phyloP scores from a whole-genome alignment of 2,329 filamentous ascomycete genomes.

The Colletotrichum tamarilloi region DNA sequence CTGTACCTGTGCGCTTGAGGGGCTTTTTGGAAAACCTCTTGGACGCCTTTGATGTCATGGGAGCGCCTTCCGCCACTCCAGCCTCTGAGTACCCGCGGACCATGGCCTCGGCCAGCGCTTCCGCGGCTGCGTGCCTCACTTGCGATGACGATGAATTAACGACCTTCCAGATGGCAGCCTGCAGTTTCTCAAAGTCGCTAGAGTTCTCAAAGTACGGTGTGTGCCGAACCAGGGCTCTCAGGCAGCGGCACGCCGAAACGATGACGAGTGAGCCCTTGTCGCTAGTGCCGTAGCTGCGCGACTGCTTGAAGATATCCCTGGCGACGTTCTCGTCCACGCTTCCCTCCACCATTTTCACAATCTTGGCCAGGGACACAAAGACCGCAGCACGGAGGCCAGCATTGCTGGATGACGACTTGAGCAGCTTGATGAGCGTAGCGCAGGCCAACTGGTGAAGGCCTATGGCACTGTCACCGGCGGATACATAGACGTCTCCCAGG shows the following conservation, averaged over 20 bases:
- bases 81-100: slow-evolving; percentile 82
- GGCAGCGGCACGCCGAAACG: slow-evolving; percentile 80
- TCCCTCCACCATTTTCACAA: slow-evolving; percentile 78
- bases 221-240: slow-evolving; percentile 77
- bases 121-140: slow-evolving; percentile 87
- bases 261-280: slow-evolving; percentile 90
- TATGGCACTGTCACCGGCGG: slow-evolving; percentile 94
- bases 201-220: slow-evolving; percentile 89
- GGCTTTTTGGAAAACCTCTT: slow-evolving; percentile 76
- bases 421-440: slow-evolving; percentile 77
- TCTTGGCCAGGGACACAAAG: slow-evolving; percentile 79
- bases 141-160: slow-evolving; percentile 81
- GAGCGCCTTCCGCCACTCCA: slow-evolving; percentile 54
- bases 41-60: slow-evolving; percentile 63
- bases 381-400: slow-evolving; percentile 84
- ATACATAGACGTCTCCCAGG: slow-evolving; percentile 87
- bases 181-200: slow-evolving; percentile 90
- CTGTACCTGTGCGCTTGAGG: slow-evolving; percentile 68
- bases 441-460: slow-evolving; percentile 82
- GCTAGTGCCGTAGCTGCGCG: slow-evolving; percentile 76
- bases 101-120: slow-evolving; percentile 84
- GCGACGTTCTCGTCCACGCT: slow-evolving; percentile 86
- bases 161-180: slow-evolving; percentile 84
- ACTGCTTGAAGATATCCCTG: slow-evolving; percentile 95
- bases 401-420: slow-evolving; percentile 84